A percentile compares a stretch with the other conserved stretches of the same genome.
phyloP scores from a whole-genome alignment of 2,329 filamentous ascomycete genomes.

The Colletotrichum sp. region DNA sequence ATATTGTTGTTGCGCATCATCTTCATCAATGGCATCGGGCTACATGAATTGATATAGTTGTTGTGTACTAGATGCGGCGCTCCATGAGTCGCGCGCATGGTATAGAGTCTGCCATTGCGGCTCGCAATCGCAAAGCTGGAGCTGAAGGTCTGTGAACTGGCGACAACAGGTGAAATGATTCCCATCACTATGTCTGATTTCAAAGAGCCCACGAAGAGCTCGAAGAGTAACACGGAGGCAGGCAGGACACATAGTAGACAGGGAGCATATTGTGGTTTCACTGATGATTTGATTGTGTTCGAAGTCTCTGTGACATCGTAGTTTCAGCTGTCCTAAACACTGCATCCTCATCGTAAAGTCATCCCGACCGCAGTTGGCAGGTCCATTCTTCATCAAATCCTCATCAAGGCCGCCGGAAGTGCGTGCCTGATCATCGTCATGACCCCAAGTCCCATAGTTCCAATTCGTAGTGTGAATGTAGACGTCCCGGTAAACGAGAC shows the following conservation, averaged over 20 bases:
- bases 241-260: too few species aligned
- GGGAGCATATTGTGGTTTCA: background rate
- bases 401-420: background rate
- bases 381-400: slow-evolving; percentile 15
- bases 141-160: background rate
- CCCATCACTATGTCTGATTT: too few species aligned
- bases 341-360: slow-evolving; percentile 17
- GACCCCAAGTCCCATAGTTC: slow-evolving; percentile 21
- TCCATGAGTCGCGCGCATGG: background rate
- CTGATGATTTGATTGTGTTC: slow-evolving; percentile 14
- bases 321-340: slow-evolving; percentile 10
- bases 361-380: slow-evolving; percentile 18
- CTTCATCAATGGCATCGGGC: background rate
- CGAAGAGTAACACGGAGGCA: background rate
- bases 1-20: background rate
- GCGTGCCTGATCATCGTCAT: slow-evolving; percentile 7
- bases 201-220: too few species aligned
- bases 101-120: too few species aligned
- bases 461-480: slow-evolving; percentile 28
- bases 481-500: slow-evolving; percentile 11
- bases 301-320: background rate
- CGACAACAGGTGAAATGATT: too few species aligned
- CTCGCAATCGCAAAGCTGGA: background rate
- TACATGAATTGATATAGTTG: background rate
- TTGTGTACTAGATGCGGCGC: background rate